Evolutionary conservation across 148 eudicot genomes (phyloP), one percentile per base, ranked within the genome.

Genomic region (Selenicereus undatus): DNA sequence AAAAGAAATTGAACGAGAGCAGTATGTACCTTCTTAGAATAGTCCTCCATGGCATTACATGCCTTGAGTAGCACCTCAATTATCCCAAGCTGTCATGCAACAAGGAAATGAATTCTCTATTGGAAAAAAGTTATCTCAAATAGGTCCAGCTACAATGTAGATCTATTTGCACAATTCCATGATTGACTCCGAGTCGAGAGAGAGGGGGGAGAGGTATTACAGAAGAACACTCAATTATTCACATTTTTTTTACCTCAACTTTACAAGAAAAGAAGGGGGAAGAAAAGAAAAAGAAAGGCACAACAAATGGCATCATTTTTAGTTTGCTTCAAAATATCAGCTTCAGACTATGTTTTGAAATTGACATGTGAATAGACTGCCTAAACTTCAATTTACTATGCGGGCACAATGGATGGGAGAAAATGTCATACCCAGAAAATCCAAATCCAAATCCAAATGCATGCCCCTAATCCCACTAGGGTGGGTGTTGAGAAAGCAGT

Each of bases 31-130:
- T 91, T 90, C 62, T 81, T 83, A 50, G 76, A 84, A 82, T 82
- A 84, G 69, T 74, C 81, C 62, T 89, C 90, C 79, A 91, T 78
- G 71, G 87, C 66, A 75, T 90, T 79, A 79, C 99, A 96, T 45
- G 88, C 93, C 90, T 89, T 96, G 77, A 94, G 84, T 82, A 96
- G 95, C 83, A 85, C 26, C 90, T 86, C 86, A 77, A 96, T 77
- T 70, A 96, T 88, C 48, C 87, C 95, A 62, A 96, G 88, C 99
- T 92, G 95, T 83, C 80, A 87, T 68, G 76, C 76, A 45, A 76
- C 75, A 16, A 66, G 66, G 52, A 76, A 74, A 81, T 75, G 26
- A 72, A 73, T 71, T 75, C 22, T 42, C n/a, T 22, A 75, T 35
- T 43, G 35, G 62, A 10, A 74, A 21, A 35, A 7, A 29, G 17